Conservation (phyloP, 305 asterid species). For the Solanum hybrid region DNA sequence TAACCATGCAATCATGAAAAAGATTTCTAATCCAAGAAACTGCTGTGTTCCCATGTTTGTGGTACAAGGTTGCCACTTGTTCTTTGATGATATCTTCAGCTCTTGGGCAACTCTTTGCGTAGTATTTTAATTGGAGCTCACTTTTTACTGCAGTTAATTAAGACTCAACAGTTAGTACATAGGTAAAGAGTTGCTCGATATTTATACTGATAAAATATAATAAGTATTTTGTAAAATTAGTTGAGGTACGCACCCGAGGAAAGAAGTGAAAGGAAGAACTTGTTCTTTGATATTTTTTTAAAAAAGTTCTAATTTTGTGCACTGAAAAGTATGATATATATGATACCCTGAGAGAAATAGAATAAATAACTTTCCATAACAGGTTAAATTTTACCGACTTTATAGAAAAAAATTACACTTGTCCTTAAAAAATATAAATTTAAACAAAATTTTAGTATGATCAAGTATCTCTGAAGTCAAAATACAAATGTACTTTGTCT, state of each 20-base stretch:
- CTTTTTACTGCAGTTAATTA: slow-evolving; percentile 22
- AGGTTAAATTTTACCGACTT: neutral
- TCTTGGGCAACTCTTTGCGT: slow-evolving; percentile 53
- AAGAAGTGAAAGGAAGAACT: neutral
- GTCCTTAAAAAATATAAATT: neutral
- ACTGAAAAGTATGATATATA: neutral
- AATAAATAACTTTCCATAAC: no score
- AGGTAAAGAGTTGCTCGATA: neutral
- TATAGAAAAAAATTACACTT: neutral
- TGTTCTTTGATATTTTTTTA: no score
- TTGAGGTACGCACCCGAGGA: neutral
- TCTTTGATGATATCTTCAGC: slow-evolving; percentile 60
- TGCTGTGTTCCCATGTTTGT: slow-evolving; percentile 53
- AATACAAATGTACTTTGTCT: neutral
- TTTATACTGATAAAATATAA: neutral
- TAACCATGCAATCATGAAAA: slow-evolving; percentile 75
- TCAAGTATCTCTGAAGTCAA: neutral
- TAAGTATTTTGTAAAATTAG: neutral
- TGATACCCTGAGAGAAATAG: no score
- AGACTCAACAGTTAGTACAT: neutral
- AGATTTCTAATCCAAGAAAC: slow-evolving; percentile 77
- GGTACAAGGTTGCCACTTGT: slow-evolving; percentile 40
- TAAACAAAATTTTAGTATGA: no score
- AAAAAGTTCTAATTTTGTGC: neutral
- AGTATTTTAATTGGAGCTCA: slow-evolving; percentile 46